Conservation (phyloP, 495 filamentous ascomycete species). For the Penicillium paradoxum region DNA sequence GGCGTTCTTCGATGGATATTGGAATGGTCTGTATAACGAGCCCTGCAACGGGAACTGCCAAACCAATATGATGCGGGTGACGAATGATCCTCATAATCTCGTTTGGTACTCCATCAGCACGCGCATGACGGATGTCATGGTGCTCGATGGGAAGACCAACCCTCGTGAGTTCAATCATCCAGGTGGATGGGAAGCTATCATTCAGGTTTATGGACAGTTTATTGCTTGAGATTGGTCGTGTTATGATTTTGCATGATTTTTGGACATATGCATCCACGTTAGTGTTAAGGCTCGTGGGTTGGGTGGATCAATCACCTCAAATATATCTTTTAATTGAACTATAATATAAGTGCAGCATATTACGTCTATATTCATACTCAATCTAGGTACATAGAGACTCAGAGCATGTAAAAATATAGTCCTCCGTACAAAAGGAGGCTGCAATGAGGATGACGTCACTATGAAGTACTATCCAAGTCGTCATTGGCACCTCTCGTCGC, state of each 20-base stretch:
- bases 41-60: constrained; percentile 40
- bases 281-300: too few species aligned
- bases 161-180: constrained; percentile 37
- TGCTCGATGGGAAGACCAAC: constrained; percentile 30
- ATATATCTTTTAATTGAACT: too few species aligned
- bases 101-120: constrained; percentile 42
- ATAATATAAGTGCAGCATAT: too few species aligned
- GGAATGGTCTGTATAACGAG: constrained; percentile 30
- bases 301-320: too few species aligned
- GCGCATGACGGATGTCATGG: constrained; percentile 40
- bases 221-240: constrained; percentile 4
- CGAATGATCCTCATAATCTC: constrained; percentile 24
- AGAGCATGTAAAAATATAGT: too few species aligned
- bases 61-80: constrained; percentile 39
- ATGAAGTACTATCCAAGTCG: too few species aligned
- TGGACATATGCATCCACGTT: constrained; percentile 11
- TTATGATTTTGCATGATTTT: constrained; percentile 1
- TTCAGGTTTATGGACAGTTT: constrained; percentile 40
- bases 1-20: constrained; percentile 45
- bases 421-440: too few species aligned
- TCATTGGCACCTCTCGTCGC: too few species aligned
- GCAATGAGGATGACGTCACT: too few species aligned
- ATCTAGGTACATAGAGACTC: too few species aligned
- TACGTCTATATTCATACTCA: too few species aligned
- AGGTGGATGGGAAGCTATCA: constrained; percentile 53